Evolutionary conservation across 345 rosid species (phyloP), one percentile per base, ranked within the genome.

Genomic region (Euclidium syriacum): DNA sequence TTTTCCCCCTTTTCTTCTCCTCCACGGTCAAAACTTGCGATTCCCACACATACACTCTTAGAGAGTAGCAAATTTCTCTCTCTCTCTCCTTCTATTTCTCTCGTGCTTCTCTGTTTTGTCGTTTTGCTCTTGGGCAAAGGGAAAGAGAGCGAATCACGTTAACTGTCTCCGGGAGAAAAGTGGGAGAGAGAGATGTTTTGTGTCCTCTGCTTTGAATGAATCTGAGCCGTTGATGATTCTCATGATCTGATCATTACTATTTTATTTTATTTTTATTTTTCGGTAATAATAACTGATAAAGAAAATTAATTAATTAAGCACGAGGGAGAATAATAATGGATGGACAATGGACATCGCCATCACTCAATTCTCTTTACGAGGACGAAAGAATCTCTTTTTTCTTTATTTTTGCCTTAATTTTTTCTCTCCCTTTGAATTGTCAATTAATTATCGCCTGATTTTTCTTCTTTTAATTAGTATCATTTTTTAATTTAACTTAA

Each of bases 111-210:
- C 4, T 39, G 55, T 24, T 18, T 64, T 71, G 71, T 71, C 75
- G 75, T 71, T 9, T 51, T 24, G 60, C 29, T 50, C 43, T 73
- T 65, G 64, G 69, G 72, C 2, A 54, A 73, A 59, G 77, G 12
- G 55, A 51, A 51, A 51, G 24, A 62, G 65, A 62, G 73, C 10
- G 75, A 71, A 71, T 71, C 75, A 58, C 66, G 75, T 58, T 71
- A 71, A 71, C 75, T 71, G 75, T 71, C 71, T 71, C 70, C 70
- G 71, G 71, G 66, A 71, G 71, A 50, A 64, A 71, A 63, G 70
- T 64, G 75, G 48, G 36, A 46, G 73, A 51, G 73, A 62, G 51
- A 53, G 52, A 41, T 41, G 67, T 61, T 60, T 62, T 71, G 54
- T 64, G 75, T 64, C 38, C 56, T 49, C 40, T 64, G 75, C 7